Evolutionary conservation across 352 stramenopile species (phyloP), one percentile per base, ranked within the genome.

Genomic region (Globisporangium abappressorium): DNA sequence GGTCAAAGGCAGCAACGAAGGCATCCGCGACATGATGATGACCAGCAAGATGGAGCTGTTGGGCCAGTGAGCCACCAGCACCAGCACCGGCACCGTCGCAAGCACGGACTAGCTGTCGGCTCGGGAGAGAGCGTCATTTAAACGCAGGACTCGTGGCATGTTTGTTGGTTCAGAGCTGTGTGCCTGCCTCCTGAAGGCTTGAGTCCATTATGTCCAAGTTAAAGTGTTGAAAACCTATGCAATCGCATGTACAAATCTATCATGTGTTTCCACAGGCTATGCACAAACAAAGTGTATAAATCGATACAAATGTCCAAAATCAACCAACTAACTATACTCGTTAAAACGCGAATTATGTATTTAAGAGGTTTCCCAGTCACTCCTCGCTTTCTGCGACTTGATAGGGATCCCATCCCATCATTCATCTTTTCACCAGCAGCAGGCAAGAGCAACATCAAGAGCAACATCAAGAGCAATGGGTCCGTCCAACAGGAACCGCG

Each of bases 401-500:
- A 69, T 34, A 54, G n/a, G 54, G 38, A 63, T 56, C 34, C 41
- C 38, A 11, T 54, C 8, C 18, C 38, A 51, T 38, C 43, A 22
- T 55, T n/a, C 54, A 54, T 8, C 34, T 58, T 22, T 47, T 51
- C 43, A 58, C 24, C 24, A 58, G 11, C 22, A 58, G 54, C 26
- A 33, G 28, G 1, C 28, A 24, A 5, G 5, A 58, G 14, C 41
- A 49, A 49, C 15, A 47, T 38, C 4, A 46, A 24, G 24, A 57
- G 3, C 24, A 57, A 20, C 9, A 57, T 22, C 14, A 24, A 5
- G 15, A 41, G 15, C 18, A 58, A 69, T 69, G 64, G 64, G 62
- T 46, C 62, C 62, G 54, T 51, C 64, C 20, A 59, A 57, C 28
- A 20, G 49, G 51, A 60, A 57, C 33, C 55, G 64, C 55, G 57